Evolutionary conservation across 495 filamentous ascomycete genomes (phyloP).

Genomic region (Glutinoglossum americanum): DNA sequence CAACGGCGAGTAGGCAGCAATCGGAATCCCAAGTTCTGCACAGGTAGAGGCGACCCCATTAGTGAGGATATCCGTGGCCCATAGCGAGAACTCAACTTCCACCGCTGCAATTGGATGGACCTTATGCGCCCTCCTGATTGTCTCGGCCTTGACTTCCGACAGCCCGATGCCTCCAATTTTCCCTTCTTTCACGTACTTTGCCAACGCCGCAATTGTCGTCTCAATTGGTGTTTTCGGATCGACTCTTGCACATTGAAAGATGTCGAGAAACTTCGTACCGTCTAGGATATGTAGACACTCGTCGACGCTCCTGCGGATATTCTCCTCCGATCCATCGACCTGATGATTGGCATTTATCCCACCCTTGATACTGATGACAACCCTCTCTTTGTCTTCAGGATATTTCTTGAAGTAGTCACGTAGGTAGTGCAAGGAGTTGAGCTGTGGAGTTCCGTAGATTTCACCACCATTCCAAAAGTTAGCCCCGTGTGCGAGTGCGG

Average conservation of each 20-base stretch:
- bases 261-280: conserved; percentile 9
- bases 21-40: conserved; percentile 37
- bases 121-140: conserved; percentile 35
- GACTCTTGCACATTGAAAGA: conserved; percentile 18
- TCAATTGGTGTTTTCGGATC: conserved; percentile 37
- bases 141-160: conserved; percentile 30
- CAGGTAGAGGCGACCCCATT: conserved; percentile 23
- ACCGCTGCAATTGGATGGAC: conserved; percentile 36
- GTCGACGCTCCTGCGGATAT: conserved; percentile 7
- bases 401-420: conserved; percentile 36
- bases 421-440: conserved; percentile 30
- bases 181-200: conserved; percentile 21
- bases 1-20: conserved; percentile 40
- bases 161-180: conserved; percentile 40
- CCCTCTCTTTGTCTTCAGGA: conserved; percentile 36
- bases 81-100: conserved; percentile 43
- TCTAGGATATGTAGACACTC: conserved; percentile 6
- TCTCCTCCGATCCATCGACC: conserved; percentile 2
- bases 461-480: conserved; percentile 16
- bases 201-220: conserved; percentile 33
- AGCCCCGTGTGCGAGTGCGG: conserved; percentile 13
- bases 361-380: conserved; percentile 41
- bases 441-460: conserved; percentile 16
- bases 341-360: conserved; percentile 9
- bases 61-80: conserved; percentile 33